Conservation (phyloP, 1,284 basidiomycete genomes). For the Vanrija sp. region DNA sequence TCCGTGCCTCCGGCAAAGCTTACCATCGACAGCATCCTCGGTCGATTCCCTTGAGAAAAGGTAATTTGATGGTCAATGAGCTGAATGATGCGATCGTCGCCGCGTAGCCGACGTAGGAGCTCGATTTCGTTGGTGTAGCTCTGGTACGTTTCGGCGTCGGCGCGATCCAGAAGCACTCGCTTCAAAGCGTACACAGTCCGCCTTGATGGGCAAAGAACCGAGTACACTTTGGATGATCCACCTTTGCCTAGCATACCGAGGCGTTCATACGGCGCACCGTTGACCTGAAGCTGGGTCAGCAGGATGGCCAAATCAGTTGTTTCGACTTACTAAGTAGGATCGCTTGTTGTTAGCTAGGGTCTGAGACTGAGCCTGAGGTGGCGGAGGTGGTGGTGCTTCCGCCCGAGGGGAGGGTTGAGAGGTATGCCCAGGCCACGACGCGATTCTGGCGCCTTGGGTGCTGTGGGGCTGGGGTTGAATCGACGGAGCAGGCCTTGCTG, state of each 20-base stretch:
- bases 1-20: too few relatives aligned
- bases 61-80: constrained; percentile 74
- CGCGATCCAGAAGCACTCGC: constrained; percentile 76
- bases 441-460: not conserved
- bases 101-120: constrained; percentile 75
- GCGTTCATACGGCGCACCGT: constrained; percentile 73
- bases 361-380: not conserved
- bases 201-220: constrained; percentile 70
- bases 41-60: constrained; percentile 59
- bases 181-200: constrained; percentile 78
- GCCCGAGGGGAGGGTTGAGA: not conserved
- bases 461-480: too few relatives aligned
- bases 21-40: constrained; percentile 68
- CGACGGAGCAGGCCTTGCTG: too few relatives aligned
- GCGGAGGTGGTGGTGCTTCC: not conserved
- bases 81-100: constrained; percentile 82
- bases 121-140: constrained; percentile 95
- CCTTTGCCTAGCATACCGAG: constrained; percentile 85
- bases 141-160: constrained; percentile 76
- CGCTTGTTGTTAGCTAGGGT: constrained; percentile 11
- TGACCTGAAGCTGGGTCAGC: constrained; percentile 54
- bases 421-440: not conserved
- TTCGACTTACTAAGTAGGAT: constrained; percentile 24
- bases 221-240: constrained; percentile 88
- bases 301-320: not conserved